Conservation (phyloP, 257 asterid genomes). For the Oldenlandia corymbosa region DNA sequence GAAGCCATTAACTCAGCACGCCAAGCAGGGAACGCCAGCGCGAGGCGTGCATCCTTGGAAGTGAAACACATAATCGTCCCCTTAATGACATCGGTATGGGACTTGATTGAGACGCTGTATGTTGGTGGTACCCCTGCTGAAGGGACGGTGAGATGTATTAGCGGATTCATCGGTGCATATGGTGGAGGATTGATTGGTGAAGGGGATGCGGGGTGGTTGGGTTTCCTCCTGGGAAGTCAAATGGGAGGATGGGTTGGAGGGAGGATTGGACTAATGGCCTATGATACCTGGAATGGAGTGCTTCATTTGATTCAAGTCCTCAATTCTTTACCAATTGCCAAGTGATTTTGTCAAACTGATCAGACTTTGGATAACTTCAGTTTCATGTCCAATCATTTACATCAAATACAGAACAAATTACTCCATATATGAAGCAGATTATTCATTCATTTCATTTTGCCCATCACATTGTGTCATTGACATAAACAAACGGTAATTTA, state of each 20-base stretch:
- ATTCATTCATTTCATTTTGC: too few species aligned
- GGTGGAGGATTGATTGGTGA: slow-evolving; percentile 48
- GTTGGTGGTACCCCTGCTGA: slow-evolving; percentile 42
- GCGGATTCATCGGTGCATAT: slow-evolving; percentile 42
- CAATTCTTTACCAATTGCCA: background rate
- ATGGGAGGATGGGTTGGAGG: slow-evolving; percentile 60
- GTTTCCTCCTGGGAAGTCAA: slow-evolving; percentile 50
- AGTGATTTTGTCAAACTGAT: background rate
- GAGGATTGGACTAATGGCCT: slow-evolving; percentile 44
- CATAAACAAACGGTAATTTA: too few species aligned
- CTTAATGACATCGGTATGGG: slow-evolving; percentile 46
- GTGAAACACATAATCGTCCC: slow-evolving; percentile 43
- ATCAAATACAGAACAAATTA: too few species aligned
- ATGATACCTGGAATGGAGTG: slow-evolving; percentile 38
- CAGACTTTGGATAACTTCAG: background rate
- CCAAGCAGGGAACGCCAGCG: slow-evolving; percentile 33
- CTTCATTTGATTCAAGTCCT: slow-evolving; percentile 24
- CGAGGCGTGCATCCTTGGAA: slow-evolving; percentile 33
- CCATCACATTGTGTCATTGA: too few species aligned
- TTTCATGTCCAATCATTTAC: background rate
- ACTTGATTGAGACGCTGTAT: slow-evolving; percentile 44
- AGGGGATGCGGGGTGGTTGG: slow-evolving; percentile 47
- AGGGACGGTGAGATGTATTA: slow-evolving; percentile 33
- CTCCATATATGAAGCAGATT: too few species aligned
- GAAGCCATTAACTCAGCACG: slow-evolving; percentile 30